Percentiles rank a stretch among this genome's conserved stretches.
These are phyloP conservation scores for Papiliotrema nemorosa DNA, from an alignment of 1,284 basidiomycete species.

Conservation along the genomic window DNA sequence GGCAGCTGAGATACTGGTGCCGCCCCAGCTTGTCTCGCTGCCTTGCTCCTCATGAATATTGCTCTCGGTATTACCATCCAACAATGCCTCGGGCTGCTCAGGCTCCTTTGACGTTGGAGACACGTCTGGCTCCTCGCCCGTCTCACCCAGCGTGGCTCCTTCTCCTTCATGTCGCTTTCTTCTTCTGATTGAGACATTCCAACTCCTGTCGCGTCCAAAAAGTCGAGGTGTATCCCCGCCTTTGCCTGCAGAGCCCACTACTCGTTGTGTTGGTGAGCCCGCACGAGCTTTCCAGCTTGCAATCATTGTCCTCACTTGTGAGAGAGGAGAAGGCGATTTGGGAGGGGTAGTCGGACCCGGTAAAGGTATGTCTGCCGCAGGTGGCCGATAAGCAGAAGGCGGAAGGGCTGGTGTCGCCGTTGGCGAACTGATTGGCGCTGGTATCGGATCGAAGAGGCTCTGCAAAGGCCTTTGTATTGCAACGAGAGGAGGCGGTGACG, in stretches of 20 bases:
- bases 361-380: conserved; percentile 1
- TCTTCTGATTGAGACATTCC: conserved; percentile 62
- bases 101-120: too few species aligned
- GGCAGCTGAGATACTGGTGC: neutral
- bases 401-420: conserved; percentile 3
- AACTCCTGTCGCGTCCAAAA: conserved; percentile 44
- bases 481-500: neutral
- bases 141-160: conserved; percentile 45
- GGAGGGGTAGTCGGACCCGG: conserved; percentile 14
- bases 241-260: conserved; percentile 54
- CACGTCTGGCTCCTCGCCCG: conserved; percentile 10
- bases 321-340: conserved; percentile 32
- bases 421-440: too few species aligned
- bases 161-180: conserved; percentile 55
- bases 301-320: conserved; percentile 68
- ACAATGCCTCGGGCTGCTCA: too few species aligned
- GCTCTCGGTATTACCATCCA: too few species aligned
- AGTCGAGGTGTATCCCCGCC: conserved; percentile 19
- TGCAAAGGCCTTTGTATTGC: too few species aligned
- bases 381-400: conserved; percentile 2
- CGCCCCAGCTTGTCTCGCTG: neutral
- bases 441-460: too few species aligned
- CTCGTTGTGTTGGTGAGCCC: conserved; percentile 53
- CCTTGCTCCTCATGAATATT: too few species aligned
- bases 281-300: conserved; percentile 58